These are phyloP conservation scores for Fusarium acutatum DNA, from an alignment of 2,329 filamentous ascomycete genomes.

Conservation along the genomic window DNA sequence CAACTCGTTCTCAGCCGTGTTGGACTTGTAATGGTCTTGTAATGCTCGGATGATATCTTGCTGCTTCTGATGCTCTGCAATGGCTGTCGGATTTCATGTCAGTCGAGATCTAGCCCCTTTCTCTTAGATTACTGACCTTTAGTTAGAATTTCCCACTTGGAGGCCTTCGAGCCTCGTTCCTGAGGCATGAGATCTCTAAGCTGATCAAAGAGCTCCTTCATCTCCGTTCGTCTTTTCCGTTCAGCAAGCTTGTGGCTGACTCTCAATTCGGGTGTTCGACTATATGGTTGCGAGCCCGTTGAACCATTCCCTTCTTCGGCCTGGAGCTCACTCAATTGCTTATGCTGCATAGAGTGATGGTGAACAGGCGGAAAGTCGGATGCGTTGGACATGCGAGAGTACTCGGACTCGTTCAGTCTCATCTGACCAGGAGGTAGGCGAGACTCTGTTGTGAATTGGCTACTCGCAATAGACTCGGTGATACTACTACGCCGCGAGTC, in stretches of 20 bases:
- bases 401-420: slow-evolving; percentile 71
- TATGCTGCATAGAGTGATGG: slow-evolving; percentile 80
- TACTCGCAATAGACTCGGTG: slow-evolving; percentile 80
- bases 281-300: slow-evolving; percentile 76
- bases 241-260: slow-evolving; percentile 88
- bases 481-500: slow-evolving; percentile 79
- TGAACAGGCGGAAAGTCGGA: slow-evolving; percentile 70
- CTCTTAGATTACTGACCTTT: slow-evolving; percentile 67
- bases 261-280: slow-evolving; percentile 80
- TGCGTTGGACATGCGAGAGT: slow-evolving; percentile 58
- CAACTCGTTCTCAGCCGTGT: slow-evolving; percentile 55
- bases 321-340: slow-evolving; percentile 73
- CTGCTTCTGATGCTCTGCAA: slow-evolving; percentile 68
- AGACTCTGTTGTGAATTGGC: slow-evolving; percentile 80
- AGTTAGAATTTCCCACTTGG: slow-evolving; percentile 88
- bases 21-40: slow-evolving; percentile 54
- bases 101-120: slow-evolving; percentile 3
- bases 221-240: slow-evolving; percentile 83
- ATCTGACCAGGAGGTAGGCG: slow-evolving; percentile 76
- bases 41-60: slow-evolving; percentile 58
- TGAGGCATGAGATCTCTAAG: slow-evolving; percentile 81
- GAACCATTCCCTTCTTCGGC: slow-evolving; percentile 62
- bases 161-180: slow-evolving; percentile 83
- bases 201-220: slow-evolving; percentile 88
- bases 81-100: slow-evolving; percentile 54